These are phyloP conservation scores for Aspergillus hancockii DNA, from an alignment of 495 filamentous ascomycete genomes.

Conservation along the genomic window DNA sequence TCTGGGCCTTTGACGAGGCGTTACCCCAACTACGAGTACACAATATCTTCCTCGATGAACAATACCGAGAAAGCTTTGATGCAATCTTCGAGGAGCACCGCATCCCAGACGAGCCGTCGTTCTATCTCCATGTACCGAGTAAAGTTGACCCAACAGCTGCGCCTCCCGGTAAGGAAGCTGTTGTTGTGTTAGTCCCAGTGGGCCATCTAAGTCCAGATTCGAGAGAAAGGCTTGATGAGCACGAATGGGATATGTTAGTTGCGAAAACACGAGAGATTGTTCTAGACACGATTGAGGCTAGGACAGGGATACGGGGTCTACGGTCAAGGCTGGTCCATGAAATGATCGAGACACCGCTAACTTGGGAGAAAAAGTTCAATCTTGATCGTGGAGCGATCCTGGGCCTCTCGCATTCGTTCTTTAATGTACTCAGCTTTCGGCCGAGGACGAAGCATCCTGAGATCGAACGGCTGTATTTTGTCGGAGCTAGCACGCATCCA, in stretches of 20 bases:
- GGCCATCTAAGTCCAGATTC: constrained; percentile 52
- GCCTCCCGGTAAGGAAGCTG: constrained; percentile 57
- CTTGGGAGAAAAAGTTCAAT: constrained; percentile 66
- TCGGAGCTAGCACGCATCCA: constrained; percentile 70
- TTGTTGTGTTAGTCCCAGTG: constrained; percentile 68
- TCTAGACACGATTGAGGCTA: constrained; percentile 53
- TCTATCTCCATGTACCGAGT: constrained; percentile 73
- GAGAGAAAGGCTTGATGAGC: constrained; percentile 31
- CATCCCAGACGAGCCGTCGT: constrained; percentile 63
- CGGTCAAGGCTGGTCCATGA: constrained; percentile 53
- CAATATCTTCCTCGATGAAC: constrained; percentile 73
- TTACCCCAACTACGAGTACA: constrained; percentile 63
- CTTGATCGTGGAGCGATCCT: constrained; percentile 70
- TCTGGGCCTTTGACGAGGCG: constrained; percentile 61
- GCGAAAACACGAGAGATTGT: constrained; percentile 52
- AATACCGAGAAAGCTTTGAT: constrained; percentile 69
- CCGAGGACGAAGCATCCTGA: constrained; percentile 54
- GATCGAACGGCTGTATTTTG: constrained; percentile 59
- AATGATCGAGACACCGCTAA: constrained; percentile 58
- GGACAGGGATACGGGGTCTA: constrained; percentile 51
- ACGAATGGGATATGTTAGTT: constrained; percentile 57
- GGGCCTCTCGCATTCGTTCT: constrained; percentile 66
- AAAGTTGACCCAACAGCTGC: constrained; percentile 65
- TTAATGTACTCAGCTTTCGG: constrained; percentile 68
- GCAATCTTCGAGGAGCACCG: constrained; percentile 66